Base-by-base conservation (phyloP, 1,284 basidiomycete genomes). In the Heliocybe sulcata region DNA sequence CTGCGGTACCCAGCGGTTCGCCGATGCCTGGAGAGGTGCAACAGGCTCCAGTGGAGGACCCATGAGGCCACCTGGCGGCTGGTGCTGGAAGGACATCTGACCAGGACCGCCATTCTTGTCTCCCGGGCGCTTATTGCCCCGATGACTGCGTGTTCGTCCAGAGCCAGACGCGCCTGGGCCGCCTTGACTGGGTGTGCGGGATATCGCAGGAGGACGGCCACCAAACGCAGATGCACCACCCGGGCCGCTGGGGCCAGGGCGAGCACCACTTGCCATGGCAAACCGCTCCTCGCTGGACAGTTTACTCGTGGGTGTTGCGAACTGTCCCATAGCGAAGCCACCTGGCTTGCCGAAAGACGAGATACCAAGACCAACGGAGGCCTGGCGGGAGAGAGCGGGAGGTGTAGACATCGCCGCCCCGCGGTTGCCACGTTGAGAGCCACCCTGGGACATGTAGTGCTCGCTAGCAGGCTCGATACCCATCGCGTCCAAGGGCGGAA, bases 401-500 rank as follows among this genome's bases (percentile, higher is more conserved):
- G 72, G 65, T 2, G 71, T 64, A 3, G 16, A 16, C 71, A 77
- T 72, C 3, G 70, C 63, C 52, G 66, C 66, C 11, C 79, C 71
- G 22, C 72, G 70, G 6, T 79, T 74, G 58, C 80, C 77, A 25
- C 85, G 79, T 50, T 80, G 80, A 49, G 85, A 87, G 27, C 82
- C 77, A 58, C 80, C 77, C 52, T 86, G 84, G 49, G 73, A 71
- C 69, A 88, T 80, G 9, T 69, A 62, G 57, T 77, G 73, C 2
- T 70, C 61, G 61, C 86, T 84, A 11, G 77, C 78, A 2, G 90
- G 85, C 65, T 94, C 93, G 45, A 98, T 83, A 54, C 96, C 96
- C 64, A 99, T 90, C 27, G 89, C 87, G 63, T 96, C 93, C 51
- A 98, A 81, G 58, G 92, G 83, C 33, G 95, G 94, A 25, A 98